Base-by-base conservation (phyloP, 495 filamentous ascomycete genomes). In the Lasiosphaeria hispida region DNA sequence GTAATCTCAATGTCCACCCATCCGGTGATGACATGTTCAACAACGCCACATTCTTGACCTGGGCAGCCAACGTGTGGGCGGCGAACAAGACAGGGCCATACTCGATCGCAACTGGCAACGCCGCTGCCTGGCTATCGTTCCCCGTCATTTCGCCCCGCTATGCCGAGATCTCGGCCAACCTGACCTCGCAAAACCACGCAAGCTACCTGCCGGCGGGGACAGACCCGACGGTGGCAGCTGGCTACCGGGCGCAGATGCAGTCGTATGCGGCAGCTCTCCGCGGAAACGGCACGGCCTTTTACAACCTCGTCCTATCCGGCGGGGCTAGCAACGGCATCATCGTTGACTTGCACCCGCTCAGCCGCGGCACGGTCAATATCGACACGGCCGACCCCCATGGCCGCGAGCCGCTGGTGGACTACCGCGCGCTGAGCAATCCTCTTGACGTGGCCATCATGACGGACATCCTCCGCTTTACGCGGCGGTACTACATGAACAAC, bases 391-490 rank as follows among this genome's bases (percentile, higher is more conserved):
- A 73, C 55, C 76, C 75, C 7, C 61, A 65, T 33, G 62, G 63
- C 38, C 57, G 65, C 3, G 69, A 70, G 43, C 78, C 77, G 0
- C 42, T 76, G 0, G 73, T 80, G 9, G 79, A 82, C 67, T 80
- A 78, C 53, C 71, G 78, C 38, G 72, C 73, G 7, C 70, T 82
- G 10, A 62, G 62, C n/a, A 82, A 82, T 57, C 76, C 77, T 11
- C 63, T 82, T 10, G 79, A 82, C 55, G 45, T 69, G 3, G 63
- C 66, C 40, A 63, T 79, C 50, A 71, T 77, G 64, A 58, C 71
- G 9, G 76, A 76, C 49, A 70, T 78, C 41, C 18, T 77, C 23
- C 67, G 71, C 37, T 77, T 74, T 48, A 70, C 71, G 17, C 64
- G 69, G 33, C 59, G 69, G 7, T 78, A 71, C 33, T 68, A 72